Conservation (phyloP, 2,329 filamentous ascomycete species). For the Helotiales sp. region DNA sequence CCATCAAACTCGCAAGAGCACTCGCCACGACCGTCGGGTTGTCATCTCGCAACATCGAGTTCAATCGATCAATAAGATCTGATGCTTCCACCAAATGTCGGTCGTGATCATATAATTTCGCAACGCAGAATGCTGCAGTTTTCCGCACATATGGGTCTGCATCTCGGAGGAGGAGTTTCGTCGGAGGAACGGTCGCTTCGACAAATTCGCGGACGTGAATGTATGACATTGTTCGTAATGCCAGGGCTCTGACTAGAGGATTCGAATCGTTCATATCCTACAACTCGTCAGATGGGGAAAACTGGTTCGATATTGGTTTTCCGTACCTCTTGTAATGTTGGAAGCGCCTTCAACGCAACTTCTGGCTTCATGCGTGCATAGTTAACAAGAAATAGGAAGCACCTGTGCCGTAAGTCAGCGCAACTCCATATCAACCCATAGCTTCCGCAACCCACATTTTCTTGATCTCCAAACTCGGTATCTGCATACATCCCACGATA, state of each 20-base stretch:
- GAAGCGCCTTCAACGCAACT: slow-evolving; percentile 89
- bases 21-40: slow-evolving; percentile 98
- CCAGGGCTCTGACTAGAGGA: slow-evolving; percentile 88
- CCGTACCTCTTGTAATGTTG: slow-evolving; percentile 78
- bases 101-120: slow-evolving; percentile 98
- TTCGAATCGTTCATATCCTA: slow-evolving; percentile 94
- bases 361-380: slow-evolving; percentile 95
- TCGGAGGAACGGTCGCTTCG: slow-evolving; percentile 82
- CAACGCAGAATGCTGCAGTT: slow-evolving; percentile 93
- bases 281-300: not conserved
- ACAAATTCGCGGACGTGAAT: slow-evolving; percentile 97
- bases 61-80: slow-evolving; percentile 89
- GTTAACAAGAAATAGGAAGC: slow-evolving; percentile 96
- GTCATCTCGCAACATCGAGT: slow-evolving; percentile 88
- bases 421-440: slow-evolving; percentile 17
- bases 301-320: not conserved
- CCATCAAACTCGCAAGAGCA: slow-evolving; percentile 87
- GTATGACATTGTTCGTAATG: slow-evolving; percentile 94
- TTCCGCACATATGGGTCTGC: slow-evolving; percentile 95
- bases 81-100: slow-evolving; percentile 86
- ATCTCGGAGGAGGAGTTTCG: slow-evolving; percentile 84
- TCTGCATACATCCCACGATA: slow-evolving; percentile 93
- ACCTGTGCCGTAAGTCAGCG: slow-evolving; percentile 62
- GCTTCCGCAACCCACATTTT: slow-evolving; percentile 77
- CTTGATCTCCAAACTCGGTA: slow-evolving; percentile 95